Evolutionary conservation across 371 early-diverging fungal genomes (phyloP), one percentile per base, ranked within the genome.

Genomic region (Mortierella polycephala): DNA sequence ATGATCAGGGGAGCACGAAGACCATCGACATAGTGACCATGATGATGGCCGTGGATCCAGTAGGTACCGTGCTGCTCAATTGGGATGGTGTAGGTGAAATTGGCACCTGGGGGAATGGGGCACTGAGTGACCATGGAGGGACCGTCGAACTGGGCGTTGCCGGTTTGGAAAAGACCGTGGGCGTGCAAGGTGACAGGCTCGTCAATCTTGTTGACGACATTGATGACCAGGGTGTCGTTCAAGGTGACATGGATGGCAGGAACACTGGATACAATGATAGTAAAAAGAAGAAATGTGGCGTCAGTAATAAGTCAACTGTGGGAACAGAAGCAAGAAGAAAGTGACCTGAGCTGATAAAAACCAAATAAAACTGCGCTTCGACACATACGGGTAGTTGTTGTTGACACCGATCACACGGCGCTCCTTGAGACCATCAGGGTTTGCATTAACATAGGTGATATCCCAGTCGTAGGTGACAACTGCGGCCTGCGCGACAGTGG

Each of bases 1-100:
- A 96, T 81, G 60, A 95, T 84, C 37, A 96, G 71, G 2, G 96
- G 89, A 7, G 89, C 87, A 58, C 92, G 88, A 59, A 95, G 83
- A 52, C 96, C 96, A 65, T 96, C 95, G 57, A 92, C 87, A 72
- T 95, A 94, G 73, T 94, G 93, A 58, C 87, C 90, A 58, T 84
- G 60, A 67, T 55, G 72, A 70, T 94, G 93, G 16, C 86, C 85
- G 58, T 95, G 95, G 63, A 86, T 85, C 93, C 93, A 94, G 83
- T 85, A 94, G 16, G 93, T 89, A 8, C 94, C 94, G 14, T 77
- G 61, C 68, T 93, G 91, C 7, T 84, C 68, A 49, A 89, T 84
- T 16, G 83, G 85, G 59, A 90, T 87, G 45, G 82, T 85, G 83
- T 94, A 93, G 20, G 88, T 88, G 67, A 88, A 87, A 62, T 85